These are phyloP conservation scores for Pestalotiopsis sp. DNA, from an alignment of 2,329 filamentous ascomycete species.

Conservation along the genomic window DNA sequence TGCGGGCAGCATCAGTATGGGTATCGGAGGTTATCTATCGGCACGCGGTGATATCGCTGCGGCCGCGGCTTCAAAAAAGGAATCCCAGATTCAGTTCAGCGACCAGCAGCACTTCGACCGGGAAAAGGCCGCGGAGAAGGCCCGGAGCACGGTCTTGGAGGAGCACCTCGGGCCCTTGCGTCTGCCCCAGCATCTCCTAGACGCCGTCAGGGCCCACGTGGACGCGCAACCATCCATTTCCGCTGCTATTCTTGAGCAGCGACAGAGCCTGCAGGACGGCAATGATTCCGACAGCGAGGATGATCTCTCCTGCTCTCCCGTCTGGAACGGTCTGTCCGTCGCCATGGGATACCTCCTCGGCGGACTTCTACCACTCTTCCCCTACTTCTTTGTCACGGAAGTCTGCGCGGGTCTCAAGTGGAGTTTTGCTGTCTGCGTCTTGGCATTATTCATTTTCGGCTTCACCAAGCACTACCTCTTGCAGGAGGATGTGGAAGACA, in stretches of 20 bases:
- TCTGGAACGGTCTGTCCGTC: slow-evolving; percentile 66
- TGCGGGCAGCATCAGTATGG: slow-evolving; percentile 78
- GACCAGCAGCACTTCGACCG: slow-evolving; percentile 31
- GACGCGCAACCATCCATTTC: slow-evolving; percentile 18
- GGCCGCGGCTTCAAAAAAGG: not conserved
- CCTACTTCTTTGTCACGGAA: slow-evolving; percentile 63
- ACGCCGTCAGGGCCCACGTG: slow-evolving; percentile 25
- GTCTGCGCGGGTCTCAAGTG: slow-evolving; percentile 57
- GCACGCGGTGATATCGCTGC: slow-evolving; percentile 54
- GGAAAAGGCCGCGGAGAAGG: slow-evolving; percentile 28
- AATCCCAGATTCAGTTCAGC: not conserved
- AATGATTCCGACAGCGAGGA: slow-evolving; percentile 1
- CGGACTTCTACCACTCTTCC: slow-evolving; percentile 70
- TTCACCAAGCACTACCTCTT: slow-evolving; percentile 61
- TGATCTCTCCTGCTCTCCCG: slow-evolving; percentile 40
- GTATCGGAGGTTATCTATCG: slow-evolving; percentile 73
- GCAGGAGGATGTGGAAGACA: slow-evolving; percentile 13
- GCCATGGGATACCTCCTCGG: slow-evolving; percentile 72
- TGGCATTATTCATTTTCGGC: slow-evolving; percentile 66
- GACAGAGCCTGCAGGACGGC: slow-evolving; percentile 30
- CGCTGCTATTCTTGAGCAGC: slow-evolving; percentile 35
- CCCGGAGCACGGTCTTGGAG: slow-evolving; percentile 16
- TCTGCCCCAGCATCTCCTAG: slow-evolving; percentile 27
- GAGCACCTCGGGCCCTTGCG: slow-evolving; percentile 28
- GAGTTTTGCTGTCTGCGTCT: slow-evolving; percentile 62